These are phyloP conservation scores for Linnemannia schmuckeri DNA, from an alignment of 192 early-diverging fungal species.

Conservation along the genomic window DNA sequence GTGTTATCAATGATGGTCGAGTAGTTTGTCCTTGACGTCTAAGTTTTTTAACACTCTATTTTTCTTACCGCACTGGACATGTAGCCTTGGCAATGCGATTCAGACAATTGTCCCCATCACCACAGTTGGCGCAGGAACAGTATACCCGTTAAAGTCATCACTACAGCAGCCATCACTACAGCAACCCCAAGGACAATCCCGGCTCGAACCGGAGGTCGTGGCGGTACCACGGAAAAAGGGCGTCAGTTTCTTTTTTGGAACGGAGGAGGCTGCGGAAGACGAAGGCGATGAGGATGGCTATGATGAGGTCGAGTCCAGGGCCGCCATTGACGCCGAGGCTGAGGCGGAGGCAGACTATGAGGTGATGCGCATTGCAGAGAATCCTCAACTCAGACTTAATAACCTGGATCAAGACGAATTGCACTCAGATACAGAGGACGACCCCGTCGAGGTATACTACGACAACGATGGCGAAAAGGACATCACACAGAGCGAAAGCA, in stretches of 20 bases:
- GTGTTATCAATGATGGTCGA: background rate
- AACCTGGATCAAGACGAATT: constrained; percentile 24
- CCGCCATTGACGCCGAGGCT: background rate
- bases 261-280: constrained; percentile 21
- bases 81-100: background rate
- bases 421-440: constrained; percentile 11
- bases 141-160: background rate
- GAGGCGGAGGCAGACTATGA: constrained; percentile 28
- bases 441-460: constrained; percentile 41
- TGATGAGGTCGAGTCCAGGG: constrained; percentile 18
- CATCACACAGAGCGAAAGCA: background rate
- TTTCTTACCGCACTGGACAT: background rate
- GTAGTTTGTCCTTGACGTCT: background rate
- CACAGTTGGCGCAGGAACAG: background rate
- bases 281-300: constrained; percentile 30
- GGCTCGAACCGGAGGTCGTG: background rate
- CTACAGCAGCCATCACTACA: background rate
- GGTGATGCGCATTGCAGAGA: constrained; percentile 17
- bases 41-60: background rate
- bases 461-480: constrained; percentile 41
- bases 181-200: background rate
- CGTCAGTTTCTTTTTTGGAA: constrained; percentile 28
- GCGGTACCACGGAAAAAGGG: constrained; percentile 28
- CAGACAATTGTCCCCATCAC: constrained; percentile 5
- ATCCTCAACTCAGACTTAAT: constrained; percentile 15